Evolutionary conservation across 140 eudicot genomes (phyloP), one percentile per base, ranked within the genome.

Genomic region (Ambrosia hybrid): DNA sequence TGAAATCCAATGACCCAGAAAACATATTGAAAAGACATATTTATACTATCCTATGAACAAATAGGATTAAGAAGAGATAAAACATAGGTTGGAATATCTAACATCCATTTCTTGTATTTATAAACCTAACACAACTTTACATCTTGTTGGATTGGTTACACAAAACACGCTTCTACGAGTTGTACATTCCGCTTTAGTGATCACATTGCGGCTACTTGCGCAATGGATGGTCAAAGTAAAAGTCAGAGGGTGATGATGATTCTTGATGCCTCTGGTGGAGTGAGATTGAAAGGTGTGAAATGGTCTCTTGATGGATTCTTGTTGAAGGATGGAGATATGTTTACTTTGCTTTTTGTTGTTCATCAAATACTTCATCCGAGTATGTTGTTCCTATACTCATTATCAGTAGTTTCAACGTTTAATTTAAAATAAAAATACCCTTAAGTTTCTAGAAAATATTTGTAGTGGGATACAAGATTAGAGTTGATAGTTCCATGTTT

Each of bases 401-500:
- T 65, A 65, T 57, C 49, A 62, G 2, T 37, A n/a, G 68, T 36
- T 3, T 63, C n/a, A 26, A 63, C 12, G 37, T 63, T 63, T 13
- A 38, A 30, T 12, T 60, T 21, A 30, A 34, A 34, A 37, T 48
- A 11, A 48, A 33, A 11, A 12, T 13, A 57, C 37, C 12, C 14
- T 48, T 48, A 48, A 0, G 9, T 48, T 8, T 48, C 53, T 57
- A 4, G 46, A 5, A 11, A 11, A 11, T 34, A 33, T 21, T 73
- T 74, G 55, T 74, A 85, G 91, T 80, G 82, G 87, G 91, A 41
- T 74, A 78, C 67, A 85, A 70, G 71, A 83, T 79, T 43, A 77
- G 80, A 57, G 71, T 79, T 30, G 86, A 85, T 21, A 51, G 70
- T 49, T 80, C 87, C 12, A 71, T 83, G 82, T 83, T 83, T 14